Percentiles rank a stretch among this genome's conserved stretches.
phyloP scores from a whole-genome alignment of 1,284 basidiomycete genomes.

The Sparassis latifolia region DNA sequence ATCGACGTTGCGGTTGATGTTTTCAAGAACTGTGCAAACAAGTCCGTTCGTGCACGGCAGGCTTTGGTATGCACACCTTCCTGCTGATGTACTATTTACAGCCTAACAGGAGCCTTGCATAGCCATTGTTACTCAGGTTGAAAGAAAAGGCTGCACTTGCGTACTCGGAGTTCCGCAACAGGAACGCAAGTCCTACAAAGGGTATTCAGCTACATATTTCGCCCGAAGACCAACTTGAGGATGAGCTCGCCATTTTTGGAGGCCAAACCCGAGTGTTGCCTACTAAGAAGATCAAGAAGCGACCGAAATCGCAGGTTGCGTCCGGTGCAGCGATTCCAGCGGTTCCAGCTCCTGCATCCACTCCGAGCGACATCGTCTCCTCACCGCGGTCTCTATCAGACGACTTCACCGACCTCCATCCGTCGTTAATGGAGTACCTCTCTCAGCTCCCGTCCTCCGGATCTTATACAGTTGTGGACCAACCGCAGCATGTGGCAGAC shows the following conservation, averaged over 20 bases:
- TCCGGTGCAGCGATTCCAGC: conserved; percentile 5
- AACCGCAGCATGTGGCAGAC: conserved; percentile 11
- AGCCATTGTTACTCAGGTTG: conserved; percentile 23
- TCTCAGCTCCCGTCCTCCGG: conserved; percentile 31
- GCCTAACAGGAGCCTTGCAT: neutral
- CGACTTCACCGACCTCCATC: conserved; percentile 47
- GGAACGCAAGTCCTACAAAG: conserved; percentile 20
- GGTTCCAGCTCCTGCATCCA: conserved; percentile 13
- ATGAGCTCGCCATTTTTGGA: conserved; percentile 63
- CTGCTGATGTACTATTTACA: no score
- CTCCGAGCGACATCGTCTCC: conserved; percentile 20
- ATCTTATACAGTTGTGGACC: conserved; percentile 20
- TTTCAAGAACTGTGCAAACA: conserved; percentile 22
- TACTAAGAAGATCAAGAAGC: conserved; percentile 30
- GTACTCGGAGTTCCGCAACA: conserved; percentile 23
- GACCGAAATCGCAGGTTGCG: conserved; percentile 4
- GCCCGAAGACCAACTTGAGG: conserved; percentile 42
- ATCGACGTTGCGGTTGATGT: conserved; percentile 27
- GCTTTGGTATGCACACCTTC: conserved; percentile 20
- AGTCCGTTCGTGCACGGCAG: conserved; percentile 21
- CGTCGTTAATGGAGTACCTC: conserved; percentile 42
- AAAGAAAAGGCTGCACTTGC: conserved; percentile 20
- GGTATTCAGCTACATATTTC: conserved; percentile 22
- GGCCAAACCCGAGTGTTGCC: conserved; percentile 36
- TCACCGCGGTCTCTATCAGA: conserved; percentile 20